Conservation (phyloP, 768 basidiomycete species). For the Cystoderma amianthinum region DNA sequence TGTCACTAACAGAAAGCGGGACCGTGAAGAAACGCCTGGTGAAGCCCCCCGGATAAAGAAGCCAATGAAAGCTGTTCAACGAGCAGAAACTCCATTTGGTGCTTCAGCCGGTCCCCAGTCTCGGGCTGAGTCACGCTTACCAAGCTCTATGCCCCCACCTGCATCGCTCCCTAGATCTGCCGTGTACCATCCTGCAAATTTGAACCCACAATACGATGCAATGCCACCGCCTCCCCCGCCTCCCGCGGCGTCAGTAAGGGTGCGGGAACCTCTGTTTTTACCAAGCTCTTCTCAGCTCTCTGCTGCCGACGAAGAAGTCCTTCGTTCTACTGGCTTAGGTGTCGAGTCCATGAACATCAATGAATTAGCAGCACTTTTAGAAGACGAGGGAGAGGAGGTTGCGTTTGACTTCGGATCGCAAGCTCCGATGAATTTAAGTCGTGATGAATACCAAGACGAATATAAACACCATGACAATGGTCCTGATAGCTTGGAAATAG, state of each 20-base stretch:
- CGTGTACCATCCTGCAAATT: slow-evolving; percentile 1
- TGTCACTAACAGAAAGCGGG: slow-evolving; percentile 31
- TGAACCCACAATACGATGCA: slow-evolving; percentile 6
- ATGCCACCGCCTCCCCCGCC: slow-evolving; percentile 13
- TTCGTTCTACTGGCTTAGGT: slow-evolving; percentile 58
- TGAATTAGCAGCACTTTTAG: slow-evolving; percentile 55
- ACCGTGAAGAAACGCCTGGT: slow-evolving; percentile 29
- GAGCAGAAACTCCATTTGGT: slow-evolving; percentile 10
- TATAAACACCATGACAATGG: no score
- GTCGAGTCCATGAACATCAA: slow-evolving; percentile 58
- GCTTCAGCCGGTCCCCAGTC: slow-evolving; percentile 2
- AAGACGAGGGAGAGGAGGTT: slow-evolving; percentile 54
- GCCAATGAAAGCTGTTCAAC: slow-evolving; percentile 44
- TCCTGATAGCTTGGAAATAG: slow-evolving; percentile 24
- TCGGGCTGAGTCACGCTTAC: slow-evolving; percentile 15
- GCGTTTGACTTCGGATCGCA: slow-evolving; percentile 28
- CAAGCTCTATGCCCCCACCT: slow-evolving; percentile 36
- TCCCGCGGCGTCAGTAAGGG: slow-evolving; percentile 7
- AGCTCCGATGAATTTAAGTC: slow-evolving; percentile 4
- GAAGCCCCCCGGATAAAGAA: slow-evolving; percentile 42
- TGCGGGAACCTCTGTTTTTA: slow-evolving; percentile 37
- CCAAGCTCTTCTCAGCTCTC: slow-evolving; percentile 55
- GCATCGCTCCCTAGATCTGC: slow-evolving; percentile 7
- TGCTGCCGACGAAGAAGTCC: slow-evolving; percentile 39
- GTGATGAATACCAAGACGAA: slow-evolving; percentile 12